Percentiles rank a stretch among this genome's conserved stretches.
These are phyloP conservation scores for Huntiella moniliformis DNA, from an alignment of 2,329 filamentous ascomycete genomes.

Conservation along the genomic window DNA sequence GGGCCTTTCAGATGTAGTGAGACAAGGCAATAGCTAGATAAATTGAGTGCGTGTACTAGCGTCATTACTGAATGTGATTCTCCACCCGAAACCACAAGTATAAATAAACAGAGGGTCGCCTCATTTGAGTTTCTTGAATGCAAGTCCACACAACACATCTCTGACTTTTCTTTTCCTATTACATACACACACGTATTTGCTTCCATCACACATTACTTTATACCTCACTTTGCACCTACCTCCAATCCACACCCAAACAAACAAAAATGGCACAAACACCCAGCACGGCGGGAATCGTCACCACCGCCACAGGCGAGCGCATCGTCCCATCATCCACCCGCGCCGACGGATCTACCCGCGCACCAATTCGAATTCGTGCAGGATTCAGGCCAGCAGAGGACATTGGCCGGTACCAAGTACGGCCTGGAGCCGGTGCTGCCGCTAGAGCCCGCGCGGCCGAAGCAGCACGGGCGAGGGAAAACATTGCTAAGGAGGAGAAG, in stretches of 20 bases:
- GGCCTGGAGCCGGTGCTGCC: constrained; percentile 58
- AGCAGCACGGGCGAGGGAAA: background rate
- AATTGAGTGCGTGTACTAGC: too few species aligned
- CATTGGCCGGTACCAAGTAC: constrained; percentile 89
- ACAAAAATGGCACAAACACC: background rate
- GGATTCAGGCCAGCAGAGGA: constrained; percentile 92
- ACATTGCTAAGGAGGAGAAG: background rate
- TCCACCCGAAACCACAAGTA: too few species aligned
- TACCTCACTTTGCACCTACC: constrained; percentile 7
- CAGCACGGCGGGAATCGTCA: constrained; percentile 50
- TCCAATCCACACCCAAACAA: background rate
- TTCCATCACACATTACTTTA: background rate
- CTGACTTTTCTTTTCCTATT: too few species aligned
- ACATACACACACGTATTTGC: too few species aligned
- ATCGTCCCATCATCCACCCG: constrained; percentile 78
- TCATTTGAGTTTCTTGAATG: too few species aligned
- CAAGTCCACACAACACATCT: too few species aligned
- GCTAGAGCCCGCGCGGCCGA: constrained; percentile 12
- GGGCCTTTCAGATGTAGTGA: too few species aligned
- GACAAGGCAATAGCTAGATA: too few species aligned
- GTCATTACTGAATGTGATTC: too few species aligned
- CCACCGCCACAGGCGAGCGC: constrained; percentile 59
- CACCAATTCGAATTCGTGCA: constrained; percentile 82
- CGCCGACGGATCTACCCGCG: constrained; percentile 76
- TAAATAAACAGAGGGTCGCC: too few species aligned